Evolutionary conservation across 257 asterid species (phyloP).

Genomic region (Solanum dulcamara): DNA sequence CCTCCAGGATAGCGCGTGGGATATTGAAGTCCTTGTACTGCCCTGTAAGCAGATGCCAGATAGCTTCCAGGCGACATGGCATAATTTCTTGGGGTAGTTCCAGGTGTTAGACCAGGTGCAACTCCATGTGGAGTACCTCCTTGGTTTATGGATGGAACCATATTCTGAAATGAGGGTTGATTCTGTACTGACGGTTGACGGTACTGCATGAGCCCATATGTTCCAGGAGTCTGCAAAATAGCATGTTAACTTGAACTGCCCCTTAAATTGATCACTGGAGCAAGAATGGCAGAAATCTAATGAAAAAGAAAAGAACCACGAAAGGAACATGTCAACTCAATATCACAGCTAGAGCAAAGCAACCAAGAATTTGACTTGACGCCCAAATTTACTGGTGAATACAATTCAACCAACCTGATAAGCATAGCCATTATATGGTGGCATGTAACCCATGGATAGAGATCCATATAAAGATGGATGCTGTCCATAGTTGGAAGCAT

Average conservation of each 20-base stretch:
- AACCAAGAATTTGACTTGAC: not conserved
- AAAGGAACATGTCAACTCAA: not conserved
- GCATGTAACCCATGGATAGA: constrained; percentile 74
- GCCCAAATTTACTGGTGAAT: not conserved
- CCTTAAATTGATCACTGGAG: constrained; percentile 5
- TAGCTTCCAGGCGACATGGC: constrained; percentile 43
- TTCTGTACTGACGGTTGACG: constrained; percentile 60
- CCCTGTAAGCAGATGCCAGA: constrained; percentile 47
- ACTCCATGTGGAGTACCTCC: constrained; percentile 49
- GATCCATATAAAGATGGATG: constrained; percentile 71
- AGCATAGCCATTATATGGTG: constrained; percentile 77
- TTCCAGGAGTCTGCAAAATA: constrained; percentile 61
- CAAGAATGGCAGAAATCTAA: constrained; percentile 2
- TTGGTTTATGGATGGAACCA: constrained; percentile 51
- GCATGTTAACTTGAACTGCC: constrained; percentile 19
- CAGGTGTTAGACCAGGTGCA: constrained; percentile 51
- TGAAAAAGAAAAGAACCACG: not conserved
- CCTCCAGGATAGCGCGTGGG: constrained; percentile 60
- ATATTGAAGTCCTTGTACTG: constrained; percentile 62
- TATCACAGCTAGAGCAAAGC: not conserved
- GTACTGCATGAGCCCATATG: constrained; percentile 77
- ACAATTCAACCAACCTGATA: constrained; percentile 63
- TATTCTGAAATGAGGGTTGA: constrained; percentile 51
- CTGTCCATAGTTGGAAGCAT: constrained; percentile 49
- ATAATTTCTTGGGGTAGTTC: constrained; percentile 52